Conservation (phyloP, 306 rosid species). For the Rosa persica region DNA sequence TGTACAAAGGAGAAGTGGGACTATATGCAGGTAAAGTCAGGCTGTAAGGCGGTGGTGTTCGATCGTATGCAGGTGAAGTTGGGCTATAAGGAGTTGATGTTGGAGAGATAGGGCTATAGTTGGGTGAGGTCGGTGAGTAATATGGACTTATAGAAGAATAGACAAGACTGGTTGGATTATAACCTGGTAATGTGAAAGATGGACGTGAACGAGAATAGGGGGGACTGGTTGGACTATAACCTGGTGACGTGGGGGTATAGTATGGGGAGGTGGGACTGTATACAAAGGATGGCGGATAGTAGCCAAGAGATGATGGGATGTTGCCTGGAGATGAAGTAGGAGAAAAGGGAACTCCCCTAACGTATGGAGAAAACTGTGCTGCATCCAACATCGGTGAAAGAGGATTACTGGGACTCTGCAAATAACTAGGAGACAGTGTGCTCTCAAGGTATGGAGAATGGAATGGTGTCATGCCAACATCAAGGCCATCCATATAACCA, state of each 20-base stretch:
- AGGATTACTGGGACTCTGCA: slow-evolving; percentile 82
- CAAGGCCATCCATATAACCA: slow-evolving; percentile 88
- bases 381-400: slow-evolving; percentile 75
- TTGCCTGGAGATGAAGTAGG: slow-evolving; percentile 85
- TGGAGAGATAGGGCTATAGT: slow-evolving; percentile 73
- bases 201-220: slow-evolving; percentile 24
- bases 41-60: slow-evolving; percentile 69
- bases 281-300: slow-evolving; percentile 29
- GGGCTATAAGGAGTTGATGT: slow-evolving; percentile 81
- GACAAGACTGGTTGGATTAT: slow-evolving; percentile 80
- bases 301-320: too few species aligned
- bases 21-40: slow-evolving; percentile 57
- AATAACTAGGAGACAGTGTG: slow-evolving; percentile 81
- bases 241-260: slow-evolving; percentile 92
- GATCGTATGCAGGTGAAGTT: slow-evolving; percentile 71
- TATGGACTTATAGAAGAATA: slow-evolving; percentile 94
- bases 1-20: slow-evolving; percentile 61
- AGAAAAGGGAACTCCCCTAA: slow-evolving; percentile 86
- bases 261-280: slow-evolving; percentile 92
- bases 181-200: slow-evolving; percentile 28
- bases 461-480: slow-evolving; percentile 93
- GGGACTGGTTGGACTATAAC: slow-evolving; percentile 93
- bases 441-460: slow-evolving; percentile 89
- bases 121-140: slow-evolving; percentile 81
- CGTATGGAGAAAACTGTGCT: slow-evolving; percentile 89